Percentiles rank a stretch among this genome's conserved stretches.
Conservation (phyloP, 2,329 filamentous ascomycete species). For the Fusarium sambucinum region DNA sequence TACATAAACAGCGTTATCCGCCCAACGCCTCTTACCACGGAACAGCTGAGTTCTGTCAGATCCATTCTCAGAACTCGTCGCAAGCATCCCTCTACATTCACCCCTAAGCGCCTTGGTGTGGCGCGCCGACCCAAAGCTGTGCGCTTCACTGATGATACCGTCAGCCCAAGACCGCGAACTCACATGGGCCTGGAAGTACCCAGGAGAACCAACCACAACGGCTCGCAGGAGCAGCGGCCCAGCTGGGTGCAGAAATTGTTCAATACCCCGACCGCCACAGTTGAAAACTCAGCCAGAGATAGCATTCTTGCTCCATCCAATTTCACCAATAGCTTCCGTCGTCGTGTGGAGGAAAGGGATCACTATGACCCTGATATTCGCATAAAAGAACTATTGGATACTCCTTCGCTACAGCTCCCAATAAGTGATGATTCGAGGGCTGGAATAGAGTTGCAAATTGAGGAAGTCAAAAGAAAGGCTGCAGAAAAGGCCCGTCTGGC, state of each 20-base stretch:
- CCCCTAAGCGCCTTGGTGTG: constrained; percentile 47
- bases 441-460: constrained; percentile 43
- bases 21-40: constrained; percentile 35
- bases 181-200: constrained; percentile 47
- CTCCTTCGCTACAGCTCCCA: constrained; percentile 46
- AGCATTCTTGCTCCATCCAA: constrained; percentile 2
- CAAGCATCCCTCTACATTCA: constrained; percentile 25
- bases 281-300: constrained; percentile 11
- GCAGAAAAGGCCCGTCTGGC: constrained; percentile 47
- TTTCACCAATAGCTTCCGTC: constrained; percentile 3
- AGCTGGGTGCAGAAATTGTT: constrained; percentile 26
- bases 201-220: constrained; percentile 19
- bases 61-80: constrained; percentile 50
- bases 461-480: constrained; percentile 42
- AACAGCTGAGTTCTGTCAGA: constrained; percentile 39
- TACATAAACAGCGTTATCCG: constrained; percentile 42
- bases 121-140: constrained; percentile 47
- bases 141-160: constrained; percentile 49
- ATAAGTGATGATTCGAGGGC: constrained; percentile 49
- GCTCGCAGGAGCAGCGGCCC: constrained; percentile 30
- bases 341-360: constrained; percentile 17
- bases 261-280: constrained; percentile 12
- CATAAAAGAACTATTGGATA: constrained; percentile 46
- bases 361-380: constrained; percentile 30
- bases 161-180: constrained; percentile 45